A percentile compares a stretch with the other conserved stretches of the same genome.
phyloP scores from a whole-genome alignment of 345 rosid genomes.

The Salix caprea region DNA sequence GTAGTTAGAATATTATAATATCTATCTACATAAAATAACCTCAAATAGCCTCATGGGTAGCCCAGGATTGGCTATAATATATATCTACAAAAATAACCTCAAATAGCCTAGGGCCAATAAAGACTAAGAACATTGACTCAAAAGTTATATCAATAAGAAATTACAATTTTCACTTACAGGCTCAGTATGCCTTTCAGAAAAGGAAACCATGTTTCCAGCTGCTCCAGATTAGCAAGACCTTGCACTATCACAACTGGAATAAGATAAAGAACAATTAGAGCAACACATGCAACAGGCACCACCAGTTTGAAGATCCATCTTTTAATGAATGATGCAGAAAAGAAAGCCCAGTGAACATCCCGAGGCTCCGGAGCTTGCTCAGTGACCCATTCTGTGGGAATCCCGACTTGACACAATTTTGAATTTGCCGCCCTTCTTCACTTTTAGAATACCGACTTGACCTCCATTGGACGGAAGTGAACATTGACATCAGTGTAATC shows the following conservation, averaged over 20 bases:
- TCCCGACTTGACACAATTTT: no score
- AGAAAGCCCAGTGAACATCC: conserved; percentile 88
- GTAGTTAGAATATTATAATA: neutral
- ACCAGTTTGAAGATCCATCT: conserved; percentile 67
- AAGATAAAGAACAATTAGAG: conserved; percentile 64
- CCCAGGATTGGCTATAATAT: neutral
- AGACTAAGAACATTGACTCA: no score
- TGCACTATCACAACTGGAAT: conserved; percentile 78
- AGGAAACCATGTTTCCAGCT: conserved; percentile 74
- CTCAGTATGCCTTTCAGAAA: conserved; percentile 58
- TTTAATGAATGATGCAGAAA: conserved; percentile 68
- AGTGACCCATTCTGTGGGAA: conserved; percentile 79
- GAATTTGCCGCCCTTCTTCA: no score
- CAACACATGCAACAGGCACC: conserved; percentile 46
- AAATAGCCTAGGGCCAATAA: no score
- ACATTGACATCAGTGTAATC: no score
- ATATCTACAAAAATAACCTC: no score
- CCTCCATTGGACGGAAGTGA: no score
- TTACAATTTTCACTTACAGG: conserved; percentile 48
- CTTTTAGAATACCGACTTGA: no score
- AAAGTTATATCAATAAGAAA: neutral
- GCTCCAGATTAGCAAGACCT: conserved; percentile 84
- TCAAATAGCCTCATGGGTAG: neutral
- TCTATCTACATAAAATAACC: neutral
- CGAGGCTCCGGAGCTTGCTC: conserved; percentile 84